Conservation (phyloP, 805 yeast genomes). For the Wickerhamiella azyma region DNA sequence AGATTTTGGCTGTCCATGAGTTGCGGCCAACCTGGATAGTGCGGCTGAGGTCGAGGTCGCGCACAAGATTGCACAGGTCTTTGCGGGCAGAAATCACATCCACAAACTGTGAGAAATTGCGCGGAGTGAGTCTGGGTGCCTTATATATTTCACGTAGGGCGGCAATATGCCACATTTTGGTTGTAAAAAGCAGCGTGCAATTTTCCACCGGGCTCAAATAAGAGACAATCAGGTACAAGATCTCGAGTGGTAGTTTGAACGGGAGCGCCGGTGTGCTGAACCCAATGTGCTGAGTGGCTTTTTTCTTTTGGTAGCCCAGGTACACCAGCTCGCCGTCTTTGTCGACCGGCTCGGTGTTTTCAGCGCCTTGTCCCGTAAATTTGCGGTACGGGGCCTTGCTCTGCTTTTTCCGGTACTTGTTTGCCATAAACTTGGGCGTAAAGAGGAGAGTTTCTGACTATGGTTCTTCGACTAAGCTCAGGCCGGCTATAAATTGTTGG, state of each 20-base stretch:
- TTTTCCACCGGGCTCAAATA: slow-evolving; percentile 22
- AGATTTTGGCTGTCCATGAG: slow-evolving; percentile 69
- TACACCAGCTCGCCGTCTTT: slow-evolving; percentile 10
- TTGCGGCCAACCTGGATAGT: slow-evolving; percentile 87
- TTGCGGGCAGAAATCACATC: slow-evolving; percentile 38
- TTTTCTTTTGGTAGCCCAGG: slow-evolving; percentile 6
- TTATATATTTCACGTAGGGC: slow-evolving; percentile 54
- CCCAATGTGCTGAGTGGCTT: background rate
- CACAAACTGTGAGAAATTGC: slow-evolving; percentile 61
- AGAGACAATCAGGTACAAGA: slow-evolving; percentile 31
- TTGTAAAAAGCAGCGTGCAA: slow-evolving; percentile 40
- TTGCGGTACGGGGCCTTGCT: slow-evolving; percentile 64
- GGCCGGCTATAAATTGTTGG: background rate
- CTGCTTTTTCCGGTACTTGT: slow-evolving; percentile 78
- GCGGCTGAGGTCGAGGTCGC: slow-evolving; percentile 54
- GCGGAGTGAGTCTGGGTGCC: slow-evolving; percentile 47
- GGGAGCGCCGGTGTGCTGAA: slow-evolving; percentile 7
- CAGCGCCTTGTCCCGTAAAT: slow-evolving; percentile 35
- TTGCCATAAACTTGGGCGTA: slow-evolving; percentile 43
- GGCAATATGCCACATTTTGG: slow-evolving; percentile 44
- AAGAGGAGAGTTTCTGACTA: too few species aligned
- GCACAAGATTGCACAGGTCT: slow-evolving; percentile 45
- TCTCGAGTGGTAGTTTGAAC: slow-evolving; percentile 36
- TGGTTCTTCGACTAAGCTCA: too few species aligned
- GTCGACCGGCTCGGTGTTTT: background rate